Percentiles rank a stretch among this genome's conserved stretches.
Conservation (phyloP, 805 yeast species). For the Spathaspora girioi region DNA sequence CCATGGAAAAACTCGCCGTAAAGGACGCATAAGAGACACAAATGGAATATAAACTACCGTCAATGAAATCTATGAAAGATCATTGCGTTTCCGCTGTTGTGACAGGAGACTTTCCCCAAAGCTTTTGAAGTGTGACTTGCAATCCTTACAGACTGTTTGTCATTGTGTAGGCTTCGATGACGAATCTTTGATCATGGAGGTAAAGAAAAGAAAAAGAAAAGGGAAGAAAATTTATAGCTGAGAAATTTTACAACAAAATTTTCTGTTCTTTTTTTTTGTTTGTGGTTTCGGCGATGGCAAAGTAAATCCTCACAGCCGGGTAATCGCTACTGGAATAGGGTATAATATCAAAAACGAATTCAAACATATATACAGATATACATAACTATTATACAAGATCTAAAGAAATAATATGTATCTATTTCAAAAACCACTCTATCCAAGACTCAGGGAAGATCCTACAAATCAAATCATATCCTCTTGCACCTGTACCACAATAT, state of each 20-base stretch:
- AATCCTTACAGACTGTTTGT: constrained; percentile 8
- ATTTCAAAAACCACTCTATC: constrained; percentile 19
- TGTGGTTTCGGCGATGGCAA: not conserved
- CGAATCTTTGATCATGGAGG: constrained; percentile 75
- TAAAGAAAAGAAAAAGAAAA: constrained; percentile 20
- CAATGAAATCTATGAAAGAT: constrained; percentile 24
- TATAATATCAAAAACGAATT: not conserved
- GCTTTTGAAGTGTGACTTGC: constrained; percentile 34
- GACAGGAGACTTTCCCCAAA: constrained; percentile 94
- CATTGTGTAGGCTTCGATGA: constrained; percentile 70
- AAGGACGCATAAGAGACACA: not conserved
- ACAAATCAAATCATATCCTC: constrained; percentile 32
- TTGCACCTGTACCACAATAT: constrained; percentile 42
- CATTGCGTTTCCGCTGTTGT: constrained; percentile 61
- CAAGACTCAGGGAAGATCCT: constrained; percentile 29
- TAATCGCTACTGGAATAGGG: not conserved
- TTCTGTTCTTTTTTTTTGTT: not conserved
- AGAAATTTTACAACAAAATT: not conserved
- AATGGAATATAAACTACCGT: constrained; percentile 2
- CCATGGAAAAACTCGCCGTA: not conserved
- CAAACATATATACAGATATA: too few relatives aligned
- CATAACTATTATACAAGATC: not conserved
- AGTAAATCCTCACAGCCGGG: not conserved
- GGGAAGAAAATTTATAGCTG: not conserved
- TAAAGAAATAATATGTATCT: not conserved